Conservation (phyloP, 768 basidiomycete genomes). For the Leccinum variicolor region DNA sequence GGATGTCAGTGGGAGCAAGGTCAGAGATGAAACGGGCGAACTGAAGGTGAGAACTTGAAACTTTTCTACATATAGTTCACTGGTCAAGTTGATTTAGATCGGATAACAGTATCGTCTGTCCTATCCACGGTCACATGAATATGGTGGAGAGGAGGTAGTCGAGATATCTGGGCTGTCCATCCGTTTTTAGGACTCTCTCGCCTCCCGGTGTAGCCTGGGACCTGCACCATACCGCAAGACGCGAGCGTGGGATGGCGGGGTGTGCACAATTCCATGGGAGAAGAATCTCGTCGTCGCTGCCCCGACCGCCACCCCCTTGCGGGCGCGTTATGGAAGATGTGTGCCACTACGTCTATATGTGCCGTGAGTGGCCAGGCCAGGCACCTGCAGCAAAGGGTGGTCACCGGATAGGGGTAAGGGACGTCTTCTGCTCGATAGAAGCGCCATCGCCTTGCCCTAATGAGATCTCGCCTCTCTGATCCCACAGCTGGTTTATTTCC, state of each 20-base stretch:
- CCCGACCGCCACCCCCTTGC: background rate
- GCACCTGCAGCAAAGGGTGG: background rate
- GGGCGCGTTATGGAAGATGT: too few relatives aligned
- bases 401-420: too few relatives aligned
- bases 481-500: too few relatives aligned
- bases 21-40: background rate
- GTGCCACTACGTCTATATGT: slow-evolving; percentile 22
- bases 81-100: background rate
- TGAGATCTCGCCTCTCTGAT: too few relatives aligned
- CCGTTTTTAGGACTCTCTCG: too few relatives aligned
- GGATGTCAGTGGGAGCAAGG: background rate
- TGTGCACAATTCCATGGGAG: too few relatives aligned
- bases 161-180: too few relatives aligned
- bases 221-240: too few relatives aligned
- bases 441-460: too few relatives aligned
- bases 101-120: background rate
- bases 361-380: background rate
- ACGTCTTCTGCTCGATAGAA: background rate
- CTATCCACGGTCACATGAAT: background rate
- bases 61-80: background rate
- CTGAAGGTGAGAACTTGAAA: background rate
- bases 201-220: too few relatives aligned
- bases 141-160: too few relatives aligned
- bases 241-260: too few relatives aligned
- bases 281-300: background rate